Conservation (phyloP, 75 land plant genomes). For the Cunninghamia lanceolata region DNA sequence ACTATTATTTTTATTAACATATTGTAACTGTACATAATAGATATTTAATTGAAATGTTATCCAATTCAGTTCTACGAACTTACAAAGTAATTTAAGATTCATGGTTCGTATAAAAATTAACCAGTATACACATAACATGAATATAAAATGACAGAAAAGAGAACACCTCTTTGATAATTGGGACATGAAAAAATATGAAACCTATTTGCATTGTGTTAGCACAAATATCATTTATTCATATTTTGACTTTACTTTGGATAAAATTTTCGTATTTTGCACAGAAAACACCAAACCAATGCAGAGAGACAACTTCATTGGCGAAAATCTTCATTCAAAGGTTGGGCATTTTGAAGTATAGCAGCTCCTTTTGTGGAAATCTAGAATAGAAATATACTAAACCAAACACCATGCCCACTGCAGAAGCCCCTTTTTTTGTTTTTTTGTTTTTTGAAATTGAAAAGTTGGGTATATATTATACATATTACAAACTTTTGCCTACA, state of each 20-base stretch:
- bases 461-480: neutral
- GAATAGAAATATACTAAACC: neutral
- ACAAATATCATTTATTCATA: neutral
- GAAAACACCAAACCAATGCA: neutral
- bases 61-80: neutral
- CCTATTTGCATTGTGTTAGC: neutral
- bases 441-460: too few relatives aligned
- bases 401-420: neutral
- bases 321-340: neutral
- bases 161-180: neutral
- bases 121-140: neutral
- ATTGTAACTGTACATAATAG: neutral
- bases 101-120: neutral
- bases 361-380: neutral
- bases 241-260: neutral
- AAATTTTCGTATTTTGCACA: neutral
- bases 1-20: neutral
- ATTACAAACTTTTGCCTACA: neutral
- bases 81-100: neutral
- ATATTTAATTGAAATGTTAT: neutral
- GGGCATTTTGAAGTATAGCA: neutral
- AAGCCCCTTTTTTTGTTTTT: neutral
- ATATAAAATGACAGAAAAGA: neutral
- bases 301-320: neutral
- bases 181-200: neutral